phyloP scores from a whole-genome alignment of 2,329 filamentous ascomycete genomes.

The Alternaria consortialis region DNA sequence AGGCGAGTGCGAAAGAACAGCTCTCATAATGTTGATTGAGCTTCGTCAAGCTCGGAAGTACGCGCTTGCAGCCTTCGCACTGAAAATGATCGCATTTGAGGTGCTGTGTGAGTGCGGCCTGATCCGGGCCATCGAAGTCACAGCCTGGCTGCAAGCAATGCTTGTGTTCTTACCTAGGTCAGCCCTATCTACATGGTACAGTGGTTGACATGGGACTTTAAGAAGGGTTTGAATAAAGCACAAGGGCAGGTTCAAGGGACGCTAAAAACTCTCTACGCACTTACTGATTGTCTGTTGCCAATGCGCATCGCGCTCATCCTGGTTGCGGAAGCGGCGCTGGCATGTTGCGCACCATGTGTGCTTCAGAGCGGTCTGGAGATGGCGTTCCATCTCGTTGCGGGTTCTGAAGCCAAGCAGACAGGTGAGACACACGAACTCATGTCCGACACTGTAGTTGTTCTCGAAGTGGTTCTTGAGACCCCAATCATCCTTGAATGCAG shows the following conservation, averaged over 20 bases:
- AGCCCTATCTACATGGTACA: background rate
- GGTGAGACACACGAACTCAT: conserved; percentile 39
- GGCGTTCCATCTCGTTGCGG: conserved; percentile 31
- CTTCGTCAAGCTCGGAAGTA: conserved; percentile 42
- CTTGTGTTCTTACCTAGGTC: conserved; percentile 28
- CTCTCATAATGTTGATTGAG: conserved; percentile 34
- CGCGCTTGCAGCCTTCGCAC: conserved; percentile 40
- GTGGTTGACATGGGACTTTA: background rate
- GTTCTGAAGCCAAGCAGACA: conserved; percentile 41
- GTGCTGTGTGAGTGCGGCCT: conserved; percentile 32
- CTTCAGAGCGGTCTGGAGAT: conserved; percentile 35
- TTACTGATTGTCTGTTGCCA: conserved; percentile 41
- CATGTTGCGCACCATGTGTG: conserved; percentile 45
- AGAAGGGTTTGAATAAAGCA: background rate
- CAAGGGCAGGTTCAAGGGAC: background rate
- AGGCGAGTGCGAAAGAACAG: conserved; percentile 31
- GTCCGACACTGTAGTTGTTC: conserved; percentile 41
- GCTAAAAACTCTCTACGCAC: background rate
- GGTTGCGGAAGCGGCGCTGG: conserved; percentile 37
- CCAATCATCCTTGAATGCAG: conserved; percentile 45
- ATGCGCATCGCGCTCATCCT: conserved; percentile 45
- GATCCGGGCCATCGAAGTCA: conserved; percentile 38
- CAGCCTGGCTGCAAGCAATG: conserved; percentile 47
- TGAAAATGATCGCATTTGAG: conserved; percentile 41
- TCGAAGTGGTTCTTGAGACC: conserved; percentile 47